A percentile compares a stretch with the other conserved stretches of the same genome.
Evolutionary conservation across 2,329 filamentous ascomycete genomes (phyloP).

Genomic region (Parastagonospora nodorum): DNA sequence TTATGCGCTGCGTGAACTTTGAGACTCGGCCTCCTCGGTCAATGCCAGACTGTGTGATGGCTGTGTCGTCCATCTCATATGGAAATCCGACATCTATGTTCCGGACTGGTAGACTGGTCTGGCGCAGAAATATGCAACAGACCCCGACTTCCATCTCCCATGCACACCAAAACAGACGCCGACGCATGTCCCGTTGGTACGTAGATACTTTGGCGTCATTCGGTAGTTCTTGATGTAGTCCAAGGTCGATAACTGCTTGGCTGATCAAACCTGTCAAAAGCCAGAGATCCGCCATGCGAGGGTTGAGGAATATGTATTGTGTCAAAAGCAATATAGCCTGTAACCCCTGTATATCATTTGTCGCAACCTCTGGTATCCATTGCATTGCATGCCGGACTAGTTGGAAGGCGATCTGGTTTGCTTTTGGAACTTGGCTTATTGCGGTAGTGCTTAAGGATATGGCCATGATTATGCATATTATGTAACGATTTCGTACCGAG

Average conservation of each 20-base stretch:
- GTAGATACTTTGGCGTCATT: slow-evolving; percentile 29
- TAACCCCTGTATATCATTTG: slow-evolving; percentile 42
- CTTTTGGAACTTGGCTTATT: slow-evolving; percentile 38
- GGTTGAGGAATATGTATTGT: slow-evolving; percentile 45
- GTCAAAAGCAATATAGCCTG: slow-evolving; percentile 43
- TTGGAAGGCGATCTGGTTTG: slow-evolving; percentile 39
- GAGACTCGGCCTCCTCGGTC: slow-evolving; percentile 35
- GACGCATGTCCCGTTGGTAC: slow-evolving; percentile 44
- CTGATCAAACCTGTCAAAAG: slow-evolving; percentile 44
- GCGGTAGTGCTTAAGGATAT: slow-evolving; percentile 44
- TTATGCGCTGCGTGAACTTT: slow-evolving; percentile 42
- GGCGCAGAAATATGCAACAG: slow-evolving; percentile 40
- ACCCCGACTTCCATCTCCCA: slow-evolving; percentile 48
- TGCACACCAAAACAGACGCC: slow-evolving; percentile 44
- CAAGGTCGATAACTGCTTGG: slow-evolving; percentile 44
- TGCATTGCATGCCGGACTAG: slow-evolving; percentile 44
- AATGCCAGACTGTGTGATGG: slow-evolving; percentile 35
- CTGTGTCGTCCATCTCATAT: slow-evolving; percentile 40
- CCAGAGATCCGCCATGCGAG: slow-evolving; percentile 44
- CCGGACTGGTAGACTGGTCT: slow-evolving; percentile 37
- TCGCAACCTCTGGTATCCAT: slow-evolving; percentile 43
- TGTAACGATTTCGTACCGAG: slow-evolving; percentile 38
- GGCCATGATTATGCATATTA: slow-evolving; percentile 46
- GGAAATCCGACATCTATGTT: slow-evolving; percentile 39
- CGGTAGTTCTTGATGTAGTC: slow-evolving; percentile 44